These are phyloP conservation scores for Zygoascus ofunaensis DNA, from an alignment of 805 yeast species.

Conservation along the genomic window DNA sequence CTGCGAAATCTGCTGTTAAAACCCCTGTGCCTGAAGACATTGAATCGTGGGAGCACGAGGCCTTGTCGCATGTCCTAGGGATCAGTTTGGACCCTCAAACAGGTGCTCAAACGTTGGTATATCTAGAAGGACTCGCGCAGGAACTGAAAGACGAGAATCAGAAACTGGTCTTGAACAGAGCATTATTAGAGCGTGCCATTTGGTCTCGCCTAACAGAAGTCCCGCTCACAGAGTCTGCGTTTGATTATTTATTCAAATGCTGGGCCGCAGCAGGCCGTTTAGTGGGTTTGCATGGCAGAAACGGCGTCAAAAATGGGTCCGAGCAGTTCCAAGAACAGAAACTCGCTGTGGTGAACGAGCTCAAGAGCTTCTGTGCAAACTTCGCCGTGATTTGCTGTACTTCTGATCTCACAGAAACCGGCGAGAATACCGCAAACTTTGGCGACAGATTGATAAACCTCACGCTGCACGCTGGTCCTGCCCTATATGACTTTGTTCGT, in stretches of 20 bases:
- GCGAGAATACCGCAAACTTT: constrained; percentile 8
- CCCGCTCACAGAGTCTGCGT: constrained; percentile 22
- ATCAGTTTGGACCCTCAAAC: constrained; percentile 10
- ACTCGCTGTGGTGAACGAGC: constrained; percentile 32
- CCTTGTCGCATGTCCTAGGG: constrained; percentile 12
- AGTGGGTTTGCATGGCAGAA: constrained; percentile 21
- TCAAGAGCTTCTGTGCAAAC: constrained; percentile 38
- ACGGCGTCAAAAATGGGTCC: constrained; percentile 37
- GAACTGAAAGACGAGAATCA: constrained; percentile 14
- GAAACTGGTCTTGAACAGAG: constrained; percentile 4
- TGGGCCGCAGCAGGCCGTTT: constrained; percentile 33
- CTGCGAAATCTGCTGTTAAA: too few relatives aligned
- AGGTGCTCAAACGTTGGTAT: constrained; percentile 1
- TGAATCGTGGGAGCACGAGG: constrained; percentile 10
- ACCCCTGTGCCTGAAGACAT: background rate
- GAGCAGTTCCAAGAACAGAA: constrained; percentile 30
- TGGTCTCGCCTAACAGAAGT: constrained; percentile 16
- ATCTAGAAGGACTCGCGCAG: constrained; percentile 8
- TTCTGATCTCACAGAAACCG: constrained; percentile 13
- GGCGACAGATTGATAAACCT: constrained; percentile 9
- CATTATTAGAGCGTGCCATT: constrained; percentile 13
- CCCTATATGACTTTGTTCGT: constrained; percentile 39
- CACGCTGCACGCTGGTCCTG: background rate
- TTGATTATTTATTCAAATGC: constrained; percentile 39
- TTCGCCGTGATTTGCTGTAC: constrained; percentile 33